These are phyloP conservation scores for Metschnikowia peoriensis DNA, from an alignment of 805 yeast species.

Conservation along the genomic window DNA sequence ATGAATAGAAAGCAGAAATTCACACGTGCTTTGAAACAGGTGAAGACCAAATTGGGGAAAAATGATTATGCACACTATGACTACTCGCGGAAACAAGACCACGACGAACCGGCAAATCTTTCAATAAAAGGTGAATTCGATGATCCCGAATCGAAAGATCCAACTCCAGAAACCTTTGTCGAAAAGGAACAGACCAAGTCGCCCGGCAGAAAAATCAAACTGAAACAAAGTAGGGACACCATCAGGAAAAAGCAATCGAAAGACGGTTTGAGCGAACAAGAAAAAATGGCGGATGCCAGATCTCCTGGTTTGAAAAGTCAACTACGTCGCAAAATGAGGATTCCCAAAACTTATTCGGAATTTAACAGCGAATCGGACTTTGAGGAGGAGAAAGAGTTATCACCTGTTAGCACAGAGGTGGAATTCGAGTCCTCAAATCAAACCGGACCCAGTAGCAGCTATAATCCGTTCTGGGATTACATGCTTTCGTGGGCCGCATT, in stretches of 20 bases:
- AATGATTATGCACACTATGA: constrained; percentile 35
- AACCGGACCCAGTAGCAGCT: constrained; percentile 12
- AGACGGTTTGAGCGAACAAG: too few species aligned
- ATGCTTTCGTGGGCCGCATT: constrained; percentile 38
- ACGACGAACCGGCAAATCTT: constrained; percentile 9
- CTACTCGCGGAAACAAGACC: constrained; percentile 27
- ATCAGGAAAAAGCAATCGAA: too few species aligned
- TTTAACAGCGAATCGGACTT: background rate
- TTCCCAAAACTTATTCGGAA: background rate
- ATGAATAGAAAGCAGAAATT: constrained; percentile 24
- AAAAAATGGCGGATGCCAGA: too few species aligned
- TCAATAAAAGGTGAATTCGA: background rate
- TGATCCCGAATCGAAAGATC: constrained; percentile 1
- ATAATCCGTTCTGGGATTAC: constrained; percentile 39
- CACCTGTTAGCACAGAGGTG: background rate
- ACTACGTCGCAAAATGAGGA: background rate
- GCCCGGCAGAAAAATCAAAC: background rate
- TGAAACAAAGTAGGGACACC: too few species aligned
- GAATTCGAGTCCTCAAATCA: background rate
- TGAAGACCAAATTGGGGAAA: constrained; percentile 30
- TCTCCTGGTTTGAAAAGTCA: background rate
- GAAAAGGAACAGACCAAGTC: background rate
- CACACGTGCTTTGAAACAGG: constrained; percentile 22
- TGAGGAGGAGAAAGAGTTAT: background rate
- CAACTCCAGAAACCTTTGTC: background rate